Evolutionary conservation across 2,329 filamentous ascomycete genomes (phyloP), one percentile per base, ranked within the genome.

Genomic region (Fusarium sp.): DNA sequence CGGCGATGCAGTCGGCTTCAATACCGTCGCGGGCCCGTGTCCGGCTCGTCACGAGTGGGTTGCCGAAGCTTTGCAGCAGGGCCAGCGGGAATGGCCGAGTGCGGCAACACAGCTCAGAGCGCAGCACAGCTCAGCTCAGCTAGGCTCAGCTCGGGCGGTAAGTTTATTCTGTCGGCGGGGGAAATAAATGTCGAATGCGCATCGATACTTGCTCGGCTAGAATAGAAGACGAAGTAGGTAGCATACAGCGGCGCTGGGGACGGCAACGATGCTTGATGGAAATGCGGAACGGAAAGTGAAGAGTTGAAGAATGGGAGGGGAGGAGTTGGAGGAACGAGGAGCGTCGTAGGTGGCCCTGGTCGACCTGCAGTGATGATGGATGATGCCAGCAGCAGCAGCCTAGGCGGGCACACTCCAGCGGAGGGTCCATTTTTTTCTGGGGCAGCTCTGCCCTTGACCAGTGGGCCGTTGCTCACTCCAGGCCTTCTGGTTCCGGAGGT

Each of bases 331-430:
- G 60, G 68, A 65, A 73, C 63, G 67, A 70, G 72, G 72, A 75
- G 63, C 67, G 66, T 65, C 66, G 66, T 75, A 56, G 64, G 64
- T 38, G 50, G 59, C 57, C 60, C 50, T 50, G 33, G 62, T 60
- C 45, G 47, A 37, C 35, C 65, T 63, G 56, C 58, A 63, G 50
- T 63, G 40, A 59, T 76, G 69, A 73, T 75, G 63, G 74, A 79
- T 79, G 77, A 79, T 79, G 77, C 75, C 76, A 78, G 74, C 77
- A 77, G 71, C 66, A 78, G 77, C 61, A 79, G 76, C 77, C 77
- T 78, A 8, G 66, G 72, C 63, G 63, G 67, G 59, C 47, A 68
- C 63, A 63, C 66, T 56, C 65, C 35, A 58, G 38, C 65, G 54
- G 11, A 37, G 58, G 62, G 52, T 63, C 72, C 72, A 72, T 63